Evolutionary conservation across 345 rosid species (phyloP).

Genomic region (Rhodamnia rubescens): DNA sequence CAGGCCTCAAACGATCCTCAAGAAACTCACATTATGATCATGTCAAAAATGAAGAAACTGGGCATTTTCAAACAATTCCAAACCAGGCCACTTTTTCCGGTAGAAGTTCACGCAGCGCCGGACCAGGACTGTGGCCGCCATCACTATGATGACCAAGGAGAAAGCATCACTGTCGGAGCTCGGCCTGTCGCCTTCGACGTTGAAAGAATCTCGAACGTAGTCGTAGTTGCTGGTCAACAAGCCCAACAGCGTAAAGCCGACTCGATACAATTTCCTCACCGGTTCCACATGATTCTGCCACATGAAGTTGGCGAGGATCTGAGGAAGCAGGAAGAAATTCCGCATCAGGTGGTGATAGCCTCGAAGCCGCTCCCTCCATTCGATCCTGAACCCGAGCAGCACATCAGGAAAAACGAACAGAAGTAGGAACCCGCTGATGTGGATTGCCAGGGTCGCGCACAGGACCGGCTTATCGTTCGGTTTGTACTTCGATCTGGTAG

Average conservation of each 20-base stretch:
- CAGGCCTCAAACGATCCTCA: too few relatives aligned
- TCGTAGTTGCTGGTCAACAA: neutral
- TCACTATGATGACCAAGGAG: neutral
- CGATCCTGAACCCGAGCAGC: neutral
- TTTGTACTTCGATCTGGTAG: neutral
- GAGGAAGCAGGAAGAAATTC: conserved; percentile 10
- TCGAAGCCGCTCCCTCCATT: neutral
- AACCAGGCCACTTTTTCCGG: neutral
- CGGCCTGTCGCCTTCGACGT: neutral
- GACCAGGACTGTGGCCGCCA: neutral
- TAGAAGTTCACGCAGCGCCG: neutral
- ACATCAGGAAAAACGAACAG: neutral
- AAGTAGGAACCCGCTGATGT: neutral
- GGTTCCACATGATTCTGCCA: neutral
- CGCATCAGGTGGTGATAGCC: neutral
- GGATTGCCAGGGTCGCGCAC: neutral
- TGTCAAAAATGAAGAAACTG: neutral
- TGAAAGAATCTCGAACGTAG: neutral
- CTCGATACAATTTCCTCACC: neutral
- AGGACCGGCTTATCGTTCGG: neutral
- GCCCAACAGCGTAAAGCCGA: neutral
- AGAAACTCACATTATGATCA: neutral
- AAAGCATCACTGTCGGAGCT: neutral
- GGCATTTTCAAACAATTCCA: neutral
- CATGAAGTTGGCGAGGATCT: conserved; percentile 1